Conservation (phyloP, 208 protist genomes). For the Wallacemonas rigidus region DNA sequence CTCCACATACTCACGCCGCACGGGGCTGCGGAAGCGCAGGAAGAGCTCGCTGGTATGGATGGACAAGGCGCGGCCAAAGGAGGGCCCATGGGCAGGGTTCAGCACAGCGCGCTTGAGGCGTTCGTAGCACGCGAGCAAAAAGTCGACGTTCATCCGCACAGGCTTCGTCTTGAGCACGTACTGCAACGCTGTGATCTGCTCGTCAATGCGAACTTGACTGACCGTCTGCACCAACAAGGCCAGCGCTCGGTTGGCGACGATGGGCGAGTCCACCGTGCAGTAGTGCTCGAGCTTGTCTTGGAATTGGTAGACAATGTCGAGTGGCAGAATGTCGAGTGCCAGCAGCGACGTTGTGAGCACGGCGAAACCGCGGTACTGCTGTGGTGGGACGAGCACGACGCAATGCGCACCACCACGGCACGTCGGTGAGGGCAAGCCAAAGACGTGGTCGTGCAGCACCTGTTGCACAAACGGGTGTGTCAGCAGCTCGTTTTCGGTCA, state of each 20-base stretch:
- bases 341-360: constrained; percentile 65
- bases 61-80: constrained; percentile 72
- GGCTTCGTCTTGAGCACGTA: constrained; percentile 80
- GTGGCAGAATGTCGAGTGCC: constrained; percentile 52
- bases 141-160: constrained; percentile 84
- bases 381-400: constrained; percentile 78
- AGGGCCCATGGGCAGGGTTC: constrained; percentile 66
- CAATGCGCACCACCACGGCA: constrained; percentile 75
- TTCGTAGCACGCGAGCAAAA: constrained; percentile 89
- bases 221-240: constrained; percentile 80
- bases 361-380: constrained; percentile 85
- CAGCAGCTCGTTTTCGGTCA: constrained; percentile 60
- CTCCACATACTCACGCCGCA: constrained; percentile 91
- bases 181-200: constrained; percentile 80
- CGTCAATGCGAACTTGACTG: constrained; percentile 63
- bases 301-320: constrained; percentile 83
- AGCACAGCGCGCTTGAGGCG: constrained; percentile 76
- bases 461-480: constrained; percentile 82
- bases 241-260: constrained; percentile 83
- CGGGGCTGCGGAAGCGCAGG: constrained; percentile 86
- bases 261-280: constrained; percentile 66
- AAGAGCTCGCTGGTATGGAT: constrained; percentile 91
- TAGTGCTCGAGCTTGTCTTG: constrained; percentile 77
- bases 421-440: constrained; percentile 82
- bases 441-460: constrained; percentile 82